phyloP scores from a whole-genome alignment of 352 stramenopile genomes.

The Globisporangium barbulae region DNA sequence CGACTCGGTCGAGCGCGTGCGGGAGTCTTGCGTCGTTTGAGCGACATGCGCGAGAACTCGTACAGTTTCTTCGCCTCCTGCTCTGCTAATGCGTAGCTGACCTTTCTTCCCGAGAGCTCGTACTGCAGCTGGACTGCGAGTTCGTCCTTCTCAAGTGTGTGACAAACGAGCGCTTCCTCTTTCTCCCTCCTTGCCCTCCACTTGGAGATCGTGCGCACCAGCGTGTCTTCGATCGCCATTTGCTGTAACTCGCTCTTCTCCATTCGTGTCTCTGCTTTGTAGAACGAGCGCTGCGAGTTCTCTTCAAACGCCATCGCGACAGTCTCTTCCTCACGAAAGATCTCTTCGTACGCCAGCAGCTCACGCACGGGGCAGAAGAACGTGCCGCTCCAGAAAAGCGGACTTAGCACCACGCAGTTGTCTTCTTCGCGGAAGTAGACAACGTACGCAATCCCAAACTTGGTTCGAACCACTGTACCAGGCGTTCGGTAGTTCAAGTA shows the following conservation, averaged over 20 bases:
- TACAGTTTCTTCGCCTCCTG: slow-evolving; percentile 37
- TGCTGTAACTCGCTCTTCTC: slow-evolving; percentile 24
- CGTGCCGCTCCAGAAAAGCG: slow-evolving; percentile 46
- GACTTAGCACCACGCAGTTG: slow-evolving; percentile 39
- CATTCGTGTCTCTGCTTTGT: slow-evolving; percentile 16
- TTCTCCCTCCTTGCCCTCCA: slow-evolving; percentile 43
- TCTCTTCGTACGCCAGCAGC: slow-evolving; percentile 40
- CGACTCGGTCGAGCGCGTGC: slow-evolving; percentile 17
- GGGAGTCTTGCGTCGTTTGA: slow-evolving; percentile 22
- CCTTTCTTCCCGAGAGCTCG: slow-evolving; percentile 30
- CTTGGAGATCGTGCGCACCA: slow-evolving; percentile 26
- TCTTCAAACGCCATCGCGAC: slow-evolving; percentile 53
- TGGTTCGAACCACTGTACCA: slow-evolving; percentile 39
- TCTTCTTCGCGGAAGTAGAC: slow-evolving; percentile 55
- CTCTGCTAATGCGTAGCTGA: slow-evolving; percentile 19
- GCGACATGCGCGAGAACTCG: slow-evolving; percentile 27
- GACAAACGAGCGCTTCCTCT: slow-evolving; percentile 29
- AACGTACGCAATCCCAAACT: slow-evolving; percentile 43
- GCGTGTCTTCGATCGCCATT: slow-evolving; percentile 48
- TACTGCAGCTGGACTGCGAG: slow-evolving; percentile 48
- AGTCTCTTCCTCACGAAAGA: slow-evolving; percentile 41
- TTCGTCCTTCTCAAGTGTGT: slow-evolving; percentile 36
- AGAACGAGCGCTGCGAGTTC: slow-evolving; percentile 17
- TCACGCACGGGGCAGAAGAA: slow-evolving; percentile 45
- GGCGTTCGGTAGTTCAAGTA: slow-evolving; percentile 38